Conservation (phyloP, 2,329 filamentous ascomycete species). For the Cladosporium sp. region DNA sequence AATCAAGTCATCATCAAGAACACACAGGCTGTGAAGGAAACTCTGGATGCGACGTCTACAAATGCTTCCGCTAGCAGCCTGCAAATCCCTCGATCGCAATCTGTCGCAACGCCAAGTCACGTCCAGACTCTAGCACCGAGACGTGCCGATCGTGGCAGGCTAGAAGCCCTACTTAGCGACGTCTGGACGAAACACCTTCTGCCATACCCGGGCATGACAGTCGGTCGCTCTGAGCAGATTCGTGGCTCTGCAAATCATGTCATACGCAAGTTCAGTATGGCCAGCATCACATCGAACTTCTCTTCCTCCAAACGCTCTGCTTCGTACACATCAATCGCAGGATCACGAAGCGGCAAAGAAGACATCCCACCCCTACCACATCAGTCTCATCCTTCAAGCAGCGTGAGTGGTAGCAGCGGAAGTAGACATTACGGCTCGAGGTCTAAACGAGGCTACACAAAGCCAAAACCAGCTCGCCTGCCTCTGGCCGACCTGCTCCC, state of each 20-base stretch:
- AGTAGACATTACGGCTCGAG: not conserved
- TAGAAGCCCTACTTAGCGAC: slow-evolving; percentile 70
- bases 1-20: slow-evolving; percentile 84
- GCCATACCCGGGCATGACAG: slow-evolving; percentile 77
- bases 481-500: slow-evolving; percentile 34
- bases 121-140: slow-evolving; percentile 70
- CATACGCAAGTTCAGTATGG: slow-evolving; percentile 82
- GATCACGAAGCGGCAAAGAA: slow-evolving; percentile 23
- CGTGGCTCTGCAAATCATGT: slow-evolving; percentile 77
- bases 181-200: slow-evolving; percentile 80
- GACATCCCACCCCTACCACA: slow-evolving; percentile 20
- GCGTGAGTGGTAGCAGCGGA: not conserved
- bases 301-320: slow-evolving; percentile 67
- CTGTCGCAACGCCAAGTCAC: slow-evolving; percentile 65
- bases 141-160: slow-evolving; percentile 68
- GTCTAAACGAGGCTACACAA: not conserved
- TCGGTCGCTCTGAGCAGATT: slow-evolving; percentile 64
- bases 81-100: slow-evolving; percentile 74
- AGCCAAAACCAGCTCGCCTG: slow-evolving; percentile 1
- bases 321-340: slow-evolving; percentile 47
- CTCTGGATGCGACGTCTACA: slow-evolving; percentile 36
- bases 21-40: slow-evolving; percentile 64
- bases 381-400: not conserved
- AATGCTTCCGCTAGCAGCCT: slow-evolving; percentile 38
- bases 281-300: slow-evolving; percentile 73